Evolutionary conservation across 2,329 filamentous ascomycete species (phyloP).

Genomic region (Xylaria sp.): DNA sequence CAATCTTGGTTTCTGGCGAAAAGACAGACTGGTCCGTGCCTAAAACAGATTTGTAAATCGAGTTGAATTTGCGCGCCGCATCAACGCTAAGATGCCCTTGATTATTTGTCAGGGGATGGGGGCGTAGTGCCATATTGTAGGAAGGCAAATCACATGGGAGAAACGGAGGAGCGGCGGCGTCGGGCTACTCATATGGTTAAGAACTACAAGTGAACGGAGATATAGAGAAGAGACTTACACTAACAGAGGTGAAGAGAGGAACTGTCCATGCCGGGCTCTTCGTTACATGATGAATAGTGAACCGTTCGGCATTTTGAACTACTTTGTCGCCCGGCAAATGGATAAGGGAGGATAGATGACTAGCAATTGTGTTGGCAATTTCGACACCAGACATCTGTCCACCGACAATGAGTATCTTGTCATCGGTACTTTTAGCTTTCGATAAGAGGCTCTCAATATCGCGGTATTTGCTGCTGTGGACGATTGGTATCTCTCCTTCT

Average conservation of each 20-base stretch:
- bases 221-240: conserved; percentile 44
- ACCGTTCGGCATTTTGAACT: conserved; percentile 53
- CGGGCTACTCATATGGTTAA: conserved; percentile 46
- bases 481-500: conserved; percentile 51
- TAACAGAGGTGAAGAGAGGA: conserved; percentile 61
- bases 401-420: conserved; percentile 75
- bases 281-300: conserved; percentile 70
- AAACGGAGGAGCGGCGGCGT: conserved; percentile 61
- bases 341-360: conserved; percentile 69
- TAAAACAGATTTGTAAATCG: conserved; percentile 53
- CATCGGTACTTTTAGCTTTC: conserved; percentile 44
- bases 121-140: conserved; percentile 71
- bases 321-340: conserved; percentile 55
- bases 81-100: conserved; percentile 69
- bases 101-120: conserved; percentile 62
- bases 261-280: conserved; percentile 76
- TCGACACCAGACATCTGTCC: conserved; percentile 86
- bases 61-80: conserved; percentile 59
- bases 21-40: conserved; percentile 62
- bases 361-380: conserved; percentile 73
- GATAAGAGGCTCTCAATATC: conserved; percentile 56
- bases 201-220: conserved; percentile 22
- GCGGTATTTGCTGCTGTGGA: conserved; percentile 73
- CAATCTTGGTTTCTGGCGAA: conserved; percentile 49
- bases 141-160: conserved; percentile 74